Percentiles rank a stretch among this genome's conserved stretches.
Evolutionary conservation across 805 yeast species (phyloP).

Genomic region (Nakazawaea laoshanensis): DNA sequence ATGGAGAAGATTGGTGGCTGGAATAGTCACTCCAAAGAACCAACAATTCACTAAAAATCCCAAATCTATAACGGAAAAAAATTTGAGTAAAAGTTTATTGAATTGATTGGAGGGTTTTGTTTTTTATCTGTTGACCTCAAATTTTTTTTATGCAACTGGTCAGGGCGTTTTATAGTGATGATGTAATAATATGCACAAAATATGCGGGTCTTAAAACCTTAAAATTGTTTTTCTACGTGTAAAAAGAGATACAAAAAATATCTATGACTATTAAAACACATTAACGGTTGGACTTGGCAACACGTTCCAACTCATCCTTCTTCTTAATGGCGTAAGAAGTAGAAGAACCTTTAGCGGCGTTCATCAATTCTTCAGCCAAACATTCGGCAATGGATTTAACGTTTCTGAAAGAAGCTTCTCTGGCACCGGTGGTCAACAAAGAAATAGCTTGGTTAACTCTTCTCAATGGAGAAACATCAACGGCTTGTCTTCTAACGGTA

Average conservation of each 20-base stretch:
- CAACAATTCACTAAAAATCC: background rate
- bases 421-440: constrained; percentile 97
- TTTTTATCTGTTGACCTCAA: too few relatives aligned
- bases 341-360: constrained; percentile 99
- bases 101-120: too few relatives aligned
- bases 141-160: too few relatives aligned
- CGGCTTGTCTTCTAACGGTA: constrained; percentile 99
- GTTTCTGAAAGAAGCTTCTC: constrained; percentile 99
- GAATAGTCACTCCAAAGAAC: constrained; percentile 17
- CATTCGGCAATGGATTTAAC: constrained; percentile 99
- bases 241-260: too few relatives aligned
- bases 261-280: too few relatives aligned
- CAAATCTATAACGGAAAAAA: too few relatives aligned
- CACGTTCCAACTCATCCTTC: constrained; percentile 99
- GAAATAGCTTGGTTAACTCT: constrained; percentile 99
- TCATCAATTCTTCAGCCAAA: constrained; percentile 99
- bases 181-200: background rate
- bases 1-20: constrained; percentile 62
- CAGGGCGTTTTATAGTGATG: too few relatives aligned
- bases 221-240: background rate
- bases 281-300: constrained; percentile 99
- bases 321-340: constrained; percentile 99
- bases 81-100: too few relatives aligned
- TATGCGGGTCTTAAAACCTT: background rate
- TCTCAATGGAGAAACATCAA: constrained; percentile 99